Percentiles rank a stretch among this genome's conserved stretches.
Evolutionary conservation across 2,329 filamentous ascomycete genomes (phyloP).

Genomic region (Amauroascus verrucosus): DNA sequence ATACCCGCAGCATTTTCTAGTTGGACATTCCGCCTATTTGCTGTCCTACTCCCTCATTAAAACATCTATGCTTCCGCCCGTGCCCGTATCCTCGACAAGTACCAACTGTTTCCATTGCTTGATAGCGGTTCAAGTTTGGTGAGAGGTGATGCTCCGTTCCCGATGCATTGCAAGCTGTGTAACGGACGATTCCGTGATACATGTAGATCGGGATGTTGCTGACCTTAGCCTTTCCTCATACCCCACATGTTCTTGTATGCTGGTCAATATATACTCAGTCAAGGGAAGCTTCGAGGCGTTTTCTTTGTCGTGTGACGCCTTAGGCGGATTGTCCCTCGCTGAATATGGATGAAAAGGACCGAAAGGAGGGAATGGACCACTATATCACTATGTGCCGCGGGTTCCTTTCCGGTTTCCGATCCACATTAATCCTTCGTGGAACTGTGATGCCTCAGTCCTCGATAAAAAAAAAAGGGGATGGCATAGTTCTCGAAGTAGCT

Average conservation of each 20-base stretch:
- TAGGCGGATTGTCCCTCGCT: not conserved
- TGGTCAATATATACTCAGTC: not conserved
- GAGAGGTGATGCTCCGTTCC: not conserved
- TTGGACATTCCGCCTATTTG: not conserved
- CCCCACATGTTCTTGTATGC: conserved; percentile 3
- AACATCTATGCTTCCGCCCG: not conserved
- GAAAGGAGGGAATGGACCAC: not conserved
- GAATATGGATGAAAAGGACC: not conserved
- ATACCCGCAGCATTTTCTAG: not conserved
- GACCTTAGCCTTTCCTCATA: not conserved
- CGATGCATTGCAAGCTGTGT: not conserved
- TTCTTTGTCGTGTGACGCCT: conserved; percentile 2
- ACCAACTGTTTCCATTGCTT: not conserved
- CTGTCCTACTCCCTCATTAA: not conserved
- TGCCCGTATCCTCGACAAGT: not conserved
- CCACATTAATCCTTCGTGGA: not conserved
- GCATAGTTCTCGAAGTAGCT: not conserved
- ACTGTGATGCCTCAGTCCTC: not conserved
- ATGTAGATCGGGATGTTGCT: not conserved
- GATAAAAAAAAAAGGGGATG: not conserved
- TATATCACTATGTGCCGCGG: not conserved
- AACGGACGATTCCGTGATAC: conserved; percentile 1
- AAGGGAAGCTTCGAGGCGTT: conserved; percentile 6
- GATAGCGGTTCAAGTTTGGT: not conserved
- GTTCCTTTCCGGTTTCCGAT: conserved; percentile 7